Evolutionary conservation across 116 monocot species (phyloP).

Genomic region (Dioscorea cayenensis): DNA sequence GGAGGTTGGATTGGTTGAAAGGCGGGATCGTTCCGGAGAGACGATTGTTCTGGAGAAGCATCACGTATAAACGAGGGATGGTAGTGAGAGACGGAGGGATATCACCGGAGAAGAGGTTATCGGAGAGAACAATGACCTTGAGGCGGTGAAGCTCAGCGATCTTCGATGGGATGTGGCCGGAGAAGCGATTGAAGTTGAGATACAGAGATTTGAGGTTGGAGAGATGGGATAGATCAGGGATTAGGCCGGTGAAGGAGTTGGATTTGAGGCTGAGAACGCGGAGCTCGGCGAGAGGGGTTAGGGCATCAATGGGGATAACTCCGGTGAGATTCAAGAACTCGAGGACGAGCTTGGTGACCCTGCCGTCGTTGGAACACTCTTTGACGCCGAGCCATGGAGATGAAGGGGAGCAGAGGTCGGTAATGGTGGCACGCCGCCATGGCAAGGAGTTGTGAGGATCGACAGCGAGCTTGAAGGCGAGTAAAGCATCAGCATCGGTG

Average conservation of each 20-base stretch:
- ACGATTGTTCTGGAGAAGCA: slow-evolving; percentile 57
- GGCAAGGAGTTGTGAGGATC: slow-evolving; percentile 46
- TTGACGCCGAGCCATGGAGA: slow-evolving; percentile 52
- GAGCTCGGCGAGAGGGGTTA: slow-evolving; percentile 67
- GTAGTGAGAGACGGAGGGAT: slow-evolving; percentile 44
- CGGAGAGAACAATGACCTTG: slow-evolving; percentile 60
- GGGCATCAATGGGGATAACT: slow-evolving; percentile 8
- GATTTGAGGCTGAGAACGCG: slow-evolving; percentile 91
- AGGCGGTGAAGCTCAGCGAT: slow-evolving; percentile 68
- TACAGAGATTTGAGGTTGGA: slow-evolving; percentile 72
- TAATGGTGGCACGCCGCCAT: slow-evolving; percentile 22
- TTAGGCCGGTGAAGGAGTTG: slow-evolving; percentile 58
- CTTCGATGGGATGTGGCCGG: slow-evolving; percentile 50
- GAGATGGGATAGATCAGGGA: slow-evolving; percentile 67
- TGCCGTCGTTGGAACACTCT: slow-evolving; percentile 42
- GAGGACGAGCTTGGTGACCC: slow-evolving; percentile 82
- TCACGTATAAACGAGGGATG: slow-evolving; percentile 43
- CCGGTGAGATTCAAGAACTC: slow-evolving; percentile 79
- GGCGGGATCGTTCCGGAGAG: slow-evolving; percentile 60
- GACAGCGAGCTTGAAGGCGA: slow-evolving; percentile 48
- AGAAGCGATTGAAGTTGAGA: slow-evolving; percentile 63
- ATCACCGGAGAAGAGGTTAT: slow-evolving; percentile 55
- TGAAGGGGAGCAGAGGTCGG: slow-evolving; percentile 23
- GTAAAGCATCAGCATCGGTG: slow-evolving; percentile 48
- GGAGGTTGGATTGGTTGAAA: slow-evolving; percentile 43